These are phyloP conservation scores for Moricandia arvensis DNA, from an alignment of 345 rosid species.

Conservation along the genomic window DNA sequence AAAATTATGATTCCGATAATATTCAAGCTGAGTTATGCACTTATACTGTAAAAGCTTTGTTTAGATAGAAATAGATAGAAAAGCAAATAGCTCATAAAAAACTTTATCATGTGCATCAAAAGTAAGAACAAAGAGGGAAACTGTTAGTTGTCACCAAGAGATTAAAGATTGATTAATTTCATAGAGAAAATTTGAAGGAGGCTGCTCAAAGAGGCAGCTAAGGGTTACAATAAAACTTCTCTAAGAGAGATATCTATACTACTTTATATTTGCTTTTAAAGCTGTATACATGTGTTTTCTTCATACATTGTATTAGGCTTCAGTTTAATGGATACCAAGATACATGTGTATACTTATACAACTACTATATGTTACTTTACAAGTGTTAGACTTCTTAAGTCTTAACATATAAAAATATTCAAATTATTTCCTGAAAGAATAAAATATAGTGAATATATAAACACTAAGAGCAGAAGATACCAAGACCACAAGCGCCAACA, in stretches of 20 bases:
- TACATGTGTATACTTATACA: not conserved
- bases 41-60: not conserved
- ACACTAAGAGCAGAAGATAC: constrained; percentile 32
- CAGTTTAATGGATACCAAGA: not conserved
- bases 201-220: not conserved
- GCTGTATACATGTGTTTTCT: not conserved
- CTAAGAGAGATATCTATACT: not conserved
- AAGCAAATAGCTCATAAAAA: not conserved
- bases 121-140: not conserved
- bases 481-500: constrained; percentile 31
- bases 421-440: constrained; percentile 38
- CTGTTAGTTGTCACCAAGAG: not conserved
- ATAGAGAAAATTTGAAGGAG: not conserved
- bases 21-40: not conserved
- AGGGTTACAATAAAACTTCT: not conserved
- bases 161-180: not conserved
- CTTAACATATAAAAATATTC: not conserved
- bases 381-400: not conserved
- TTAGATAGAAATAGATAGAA: not conserved
- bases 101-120: not conserved
- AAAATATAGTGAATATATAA: constrained; percentile 32
- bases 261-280: not conserved
- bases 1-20: not conserved
- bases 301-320: not conserved
- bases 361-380: not conserved